Base-by-base conservation (phyloP, 2,329 filamentous ascomycete genomes). In the Ramichloridium luteum region DNA sequence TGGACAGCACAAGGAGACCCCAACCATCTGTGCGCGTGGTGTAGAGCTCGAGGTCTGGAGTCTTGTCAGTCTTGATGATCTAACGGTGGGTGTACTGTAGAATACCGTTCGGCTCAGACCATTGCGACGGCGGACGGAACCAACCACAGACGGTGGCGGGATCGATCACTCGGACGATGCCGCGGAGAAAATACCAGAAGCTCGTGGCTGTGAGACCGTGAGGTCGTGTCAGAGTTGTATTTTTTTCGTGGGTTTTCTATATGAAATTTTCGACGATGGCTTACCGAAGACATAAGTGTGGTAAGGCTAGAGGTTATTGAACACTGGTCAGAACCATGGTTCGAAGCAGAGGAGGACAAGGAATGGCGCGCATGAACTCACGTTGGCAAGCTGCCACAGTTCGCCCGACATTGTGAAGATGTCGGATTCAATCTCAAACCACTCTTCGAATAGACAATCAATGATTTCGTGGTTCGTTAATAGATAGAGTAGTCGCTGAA, bases 11-110 rank as follows among this genome's bases (percentile, higher is more conserved):
- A 18, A 55, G 33, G 13, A 56, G 51, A 26, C 49, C 44, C 41
- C 46, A 56, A 40, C 47, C 54, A 35, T 57, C 54, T 32, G 49
- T 55, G 32, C 52, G 43, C 34, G 50, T 50, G 25, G 46, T 57
- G 49, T 57, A 57, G 41, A 55, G 39, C 31, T 57, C 54, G 28
- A 57, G 51, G 36, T 57, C 53, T 55, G 38, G 14, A 27, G 11
- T 10, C n/a, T 4, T 22, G n/a, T n/a, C n/a, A n/a, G n/a, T n/a
- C n/a, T n/a, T n/a, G n/a, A n/a, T n/a, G n/a, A n/a, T n/a, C n/a
- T n/a, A n/a, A n/a, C n/a, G n/a, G n/a, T 16, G 5, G 2, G 16
- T 35, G 11, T 17, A 17, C 22, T 10, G 23, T 14, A 23, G 20
- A 6, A 28, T 32, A 48, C 48, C 48, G 33, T 47, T 53, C 2